Evolutionary conservation across 345 rosid species (phyloP).

Genomic region (Limnanthes douglasii): DNA sequence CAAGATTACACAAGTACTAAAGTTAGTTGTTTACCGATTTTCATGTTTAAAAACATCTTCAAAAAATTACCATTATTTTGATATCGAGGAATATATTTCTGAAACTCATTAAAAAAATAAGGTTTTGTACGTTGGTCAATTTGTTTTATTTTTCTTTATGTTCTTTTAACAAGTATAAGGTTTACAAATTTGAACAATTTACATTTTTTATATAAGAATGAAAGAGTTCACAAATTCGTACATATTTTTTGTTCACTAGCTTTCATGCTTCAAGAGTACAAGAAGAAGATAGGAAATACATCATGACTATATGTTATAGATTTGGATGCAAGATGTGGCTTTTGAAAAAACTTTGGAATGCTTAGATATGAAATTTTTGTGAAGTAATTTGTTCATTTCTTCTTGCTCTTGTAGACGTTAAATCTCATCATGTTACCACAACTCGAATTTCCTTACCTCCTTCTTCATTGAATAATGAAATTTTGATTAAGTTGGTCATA

Average conservation of each 20-base stretch:
- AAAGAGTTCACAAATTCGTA: constrained; percentile 61
- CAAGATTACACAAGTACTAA: background rate
- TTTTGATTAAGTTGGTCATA: constrained; percentile 54
- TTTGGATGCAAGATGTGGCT: constrained; percentile 13
- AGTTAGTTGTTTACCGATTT: background rate
- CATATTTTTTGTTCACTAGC: constrained; percentile 61
- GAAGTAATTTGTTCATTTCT: constrained; percentile 43
- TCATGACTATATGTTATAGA: constrained; percentile 13
- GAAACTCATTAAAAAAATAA: too few species aligned
- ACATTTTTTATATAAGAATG: constrained; percentile 62
- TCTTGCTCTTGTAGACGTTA: constrained; percentile 26
- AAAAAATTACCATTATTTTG: too few species aligned
- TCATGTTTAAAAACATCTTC: background rate
- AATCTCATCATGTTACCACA: constrained; percentile 16
- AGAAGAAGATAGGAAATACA: constrained; percentile 19
- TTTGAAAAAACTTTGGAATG: constrained; percentile 30
- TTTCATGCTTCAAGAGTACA: constrained; percentile 43
- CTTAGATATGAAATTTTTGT: constrained; percentile 32
- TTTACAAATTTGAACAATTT: constrained; percentile 51
- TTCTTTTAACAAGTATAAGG: constrained; percentile 40
- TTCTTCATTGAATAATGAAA: constrained; percentile 40
- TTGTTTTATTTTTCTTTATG: too few species aligned
- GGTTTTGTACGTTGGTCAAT: too few species aligned
- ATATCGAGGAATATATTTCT: too few species aligned
- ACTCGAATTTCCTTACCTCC: constrained; percentile 18